Base-by-base conservation (phyloP, 2,329 filamentous ascomycete species). In the Alternaria sp. region DNA sequence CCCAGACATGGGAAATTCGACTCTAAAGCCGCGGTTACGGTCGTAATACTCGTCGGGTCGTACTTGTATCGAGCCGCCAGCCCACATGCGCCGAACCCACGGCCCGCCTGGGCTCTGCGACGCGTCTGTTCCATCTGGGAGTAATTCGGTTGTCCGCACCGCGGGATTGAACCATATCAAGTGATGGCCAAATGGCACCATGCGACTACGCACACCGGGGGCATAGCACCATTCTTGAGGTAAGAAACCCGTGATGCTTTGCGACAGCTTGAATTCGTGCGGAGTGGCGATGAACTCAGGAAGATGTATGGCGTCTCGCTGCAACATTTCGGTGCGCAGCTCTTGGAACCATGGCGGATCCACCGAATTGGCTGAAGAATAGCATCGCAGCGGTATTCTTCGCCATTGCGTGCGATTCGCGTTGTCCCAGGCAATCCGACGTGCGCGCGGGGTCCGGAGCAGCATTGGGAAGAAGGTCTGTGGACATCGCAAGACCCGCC, bases 81-180 rank as follows among this genome's bases (percentile, higher is more conserved):
- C 93, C 96, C 96, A 99, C 83, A 99, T 88, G 17, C 96, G 89
- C 21, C 92, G 87, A 54, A 85, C 85, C 77, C 92, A 97, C 1
- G 89, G 89, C 5, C 77, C 76, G 2, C 91, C 92, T 0, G 95
- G 95, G 23, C 85, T 89, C 75, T 97, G 93, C 57, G 90, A 84
- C 5, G 87, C 83, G 77, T 98, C 95, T 1, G 94, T 96, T 61
- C 96, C 95, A 81, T 99, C 96, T 1, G 88, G 83, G 17, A 93
- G 86, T 46, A 98, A 86, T 32, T 83, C 71, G 8, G 86, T 87
- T 13, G 87, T 82, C 1, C 86, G 83, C 17, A 90, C 83, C 66
- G 89, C 87, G 11, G 91, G 87, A 62, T 93, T 93, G 81, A 97
- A 97, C 83, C 96, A 96, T 68, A 95, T 88, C 36, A 97, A 85